Evolutionary conservation across 805 yeast species (phyloP).

Genomic region (Schwanniomyces pseudopolymorphus): DNA sequence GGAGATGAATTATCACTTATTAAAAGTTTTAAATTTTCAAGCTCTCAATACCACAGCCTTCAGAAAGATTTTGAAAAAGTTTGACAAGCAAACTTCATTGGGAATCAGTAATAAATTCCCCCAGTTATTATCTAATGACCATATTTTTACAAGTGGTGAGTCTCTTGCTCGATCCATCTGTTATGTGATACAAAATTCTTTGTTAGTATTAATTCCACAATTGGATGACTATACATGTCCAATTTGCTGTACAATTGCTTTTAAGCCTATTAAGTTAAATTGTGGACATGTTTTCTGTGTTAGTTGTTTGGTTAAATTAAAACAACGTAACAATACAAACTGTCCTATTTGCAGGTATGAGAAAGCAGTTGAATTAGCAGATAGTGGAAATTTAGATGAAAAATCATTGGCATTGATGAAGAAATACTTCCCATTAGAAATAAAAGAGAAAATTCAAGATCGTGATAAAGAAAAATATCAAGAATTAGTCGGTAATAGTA

Average conservation of each 20-base stretch:
- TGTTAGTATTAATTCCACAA: slow-evolving; percentile 65
- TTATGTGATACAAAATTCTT: slow-evolving; percentile 51
- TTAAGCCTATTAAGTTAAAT: slow-evolving; percentile 62
- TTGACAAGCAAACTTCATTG: slow-evolving; percentile 68
- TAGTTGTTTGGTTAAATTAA: slow-evolving; percentile 67
- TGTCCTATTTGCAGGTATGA: slow-evolving; percentile 68
- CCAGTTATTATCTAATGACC: slow-evolving; percentile 38
- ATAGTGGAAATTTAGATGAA: slow-evolving; percentile 57
- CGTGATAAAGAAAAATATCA: slow-evolving; percentile 42
- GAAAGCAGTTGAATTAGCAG: slow-evolving; percentile 55
- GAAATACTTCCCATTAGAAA: slow-evolving; percentile 64
- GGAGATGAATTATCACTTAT: slow-evolving; percentile 50
- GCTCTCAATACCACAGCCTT: slow-evolving; percentile 63
- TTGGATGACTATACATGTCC: slow-evolving; percentile 77
- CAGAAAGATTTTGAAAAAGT: slow-evolving; percentile 68
- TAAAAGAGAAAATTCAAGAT: slow-evolving; percentile 58
- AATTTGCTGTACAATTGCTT: slow-evolving; percentile 67
- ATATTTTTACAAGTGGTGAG: slow-evolving; percentile 43
- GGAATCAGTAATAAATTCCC: slow-evolving; percentile 49
- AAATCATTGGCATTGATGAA: slow-evolving; percentile 54
- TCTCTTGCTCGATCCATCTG: slow-evolving; percentile 57
- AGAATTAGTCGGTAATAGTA: slow-evolving; percentile 23
- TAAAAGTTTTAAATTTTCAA: slow-evolving; percentile 60
- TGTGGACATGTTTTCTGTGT: slow-evolving; percentile 75
- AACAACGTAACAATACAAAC: slow-evolving; percentile 53